A percentile compares a stretch with the other conserved stretches of the same genome.
Evolutionary conservation across 176 grass and related monocot species (phyloP).

Genomic region (Avena atlantica): DNA sequence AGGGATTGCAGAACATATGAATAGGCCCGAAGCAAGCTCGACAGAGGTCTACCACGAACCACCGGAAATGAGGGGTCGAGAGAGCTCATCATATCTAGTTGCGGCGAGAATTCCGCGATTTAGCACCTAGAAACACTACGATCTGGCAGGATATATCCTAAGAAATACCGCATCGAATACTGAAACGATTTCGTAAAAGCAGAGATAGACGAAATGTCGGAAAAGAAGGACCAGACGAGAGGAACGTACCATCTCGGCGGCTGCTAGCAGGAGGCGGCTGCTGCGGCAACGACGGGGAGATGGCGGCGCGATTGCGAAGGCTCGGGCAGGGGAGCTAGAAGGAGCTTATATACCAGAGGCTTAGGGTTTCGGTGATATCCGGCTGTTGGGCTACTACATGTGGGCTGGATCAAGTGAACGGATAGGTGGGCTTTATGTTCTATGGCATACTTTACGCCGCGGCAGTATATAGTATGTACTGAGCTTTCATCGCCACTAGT

Average conservation of each 20-base stretch:
- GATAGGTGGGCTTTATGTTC: background rate
- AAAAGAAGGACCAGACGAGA: background rate
- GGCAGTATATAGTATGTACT: too few species aligned
- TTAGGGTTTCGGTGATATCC: slow-evolving; percentile 39
- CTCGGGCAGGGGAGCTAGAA: background rate
- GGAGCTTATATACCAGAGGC: slow-evolving; percentile 23
- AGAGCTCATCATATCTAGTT: background rate
- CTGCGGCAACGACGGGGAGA: background rate
- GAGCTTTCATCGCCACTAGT: too few species aligned
- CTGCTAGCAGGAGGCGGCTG: background rate
- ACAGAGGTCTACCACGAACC: background rate
- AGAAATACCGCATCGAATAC: background rate
- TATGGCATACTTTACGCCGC: background rate
- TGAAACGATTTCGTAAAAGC: background rate
- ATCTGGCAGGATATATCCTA: background rate
- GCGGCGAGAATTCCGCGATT: background rate
- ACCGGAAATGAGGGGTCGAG: background rate
- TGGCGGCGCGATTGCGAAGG: slow-evolving; percentile 34
- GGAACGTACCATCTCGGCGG: slow-evolving; percentile 53
- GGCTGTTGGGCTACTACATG: background rate
- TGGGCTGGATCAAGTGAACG: background rate
- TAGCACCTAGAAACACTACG: background rate
- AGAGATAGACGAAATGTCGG: background rate
- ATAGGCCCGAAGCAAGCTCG: background rate
- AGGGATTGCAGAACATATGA: background rate